phyloP scores from a whole-genome alignment of 2,329 filamentous ascomycete genomes.

The Fusarium zealandicum region DNA sequence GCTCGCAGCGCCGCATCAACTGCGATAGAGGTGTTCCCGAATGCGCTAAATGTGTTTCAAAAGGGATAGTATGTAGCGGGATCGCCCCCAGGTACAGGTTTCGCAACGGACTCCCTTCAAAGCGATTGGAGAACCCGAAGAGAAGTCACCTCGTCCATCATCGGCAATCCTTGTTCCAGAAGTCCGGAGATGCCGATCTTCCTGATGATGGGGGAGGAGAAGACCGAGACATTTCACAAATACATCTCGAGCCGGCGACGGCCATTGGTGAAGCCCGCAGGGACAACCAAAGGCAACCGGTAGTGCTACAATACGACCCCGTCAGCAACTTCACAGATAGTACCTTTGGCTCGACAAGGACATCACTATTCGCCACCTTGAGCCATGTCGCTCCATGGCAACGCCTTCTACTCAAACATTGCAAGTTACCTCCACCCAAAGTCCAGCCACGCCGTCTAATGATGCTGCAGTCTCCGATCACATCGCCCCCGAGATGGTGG shows the following conservation, averaged over 20 bases:
- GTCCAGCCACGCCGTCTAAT: not conserved
- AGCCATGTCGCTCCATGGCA: conserved; percentile 7
- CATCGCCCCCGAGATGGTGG: conserved; percentile 37
- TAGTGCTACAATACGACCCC: not conserved
- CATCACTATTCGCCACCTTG: not conserved
- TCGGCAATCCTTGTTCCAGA: not conserved
- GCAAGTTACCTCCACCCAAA: conserved; percentile 4
- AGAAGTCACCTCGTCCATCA: not conserved
- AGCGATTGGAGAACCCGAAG: not conserved
- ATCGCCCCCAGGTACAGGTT: conserved; percentile 29
- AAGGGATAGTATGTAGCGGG: conserved; percentile 44
- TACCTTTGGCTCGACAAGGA: not conserved
- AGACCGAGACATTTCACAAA: not conserved
- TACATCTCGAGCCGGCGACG: not conserved
- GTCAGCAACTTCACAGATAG: not conserved
- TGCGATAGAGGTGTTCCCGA: conserved; percentile 45
- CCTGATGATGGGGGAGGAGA: not conserved
- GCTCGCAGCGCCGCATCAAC: conserved; percentile 46
- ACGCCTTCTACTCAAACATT: conserved; percentile 19
- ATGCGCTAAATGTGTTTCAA: conserved; percentile 44
- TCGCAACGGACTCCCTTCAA: conserved; percentile 10
- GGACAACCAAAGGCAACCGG: not conserved
- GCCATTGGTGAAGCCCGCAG: not conserved
- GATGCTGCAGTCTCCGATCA: conserved; percentile 27
- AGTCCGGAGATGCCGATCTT: not conserved